Conservation (phyloP, 768 basidiomycete genomes). For the Pleurotus djamor region DNA sequence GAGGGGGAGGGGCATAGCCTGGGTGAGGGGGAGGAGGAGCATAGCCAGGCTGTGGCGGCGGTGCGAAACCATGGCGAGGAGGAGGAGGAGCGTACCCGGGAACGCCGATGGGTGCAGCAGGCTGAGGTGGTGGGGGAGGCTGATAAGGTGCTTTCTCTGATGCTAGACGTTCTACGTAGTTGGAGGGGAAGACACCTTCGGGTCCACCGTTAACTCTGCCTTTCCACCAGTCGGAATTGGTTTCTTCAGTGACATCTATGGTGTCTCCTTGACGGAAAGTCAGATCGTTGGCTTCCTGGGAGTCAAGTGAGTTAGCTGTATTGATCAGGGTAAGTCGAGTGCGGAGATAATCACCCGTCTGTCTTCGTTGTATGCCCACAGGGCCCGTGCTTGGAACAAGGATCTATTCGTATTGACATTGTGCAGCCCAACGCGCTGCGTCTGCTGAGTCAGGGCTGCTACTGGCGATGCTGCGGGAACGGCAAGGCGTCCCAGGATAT, state of each 20-base stretch:
- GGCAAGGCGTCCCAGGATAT: constrained; percentile 45
- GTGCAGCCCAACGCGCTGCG: constrained; percentile 7
- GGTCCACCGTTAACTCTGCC: constrained; percentile 60
- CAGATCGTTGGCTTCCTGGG: constrained; percentile 70
- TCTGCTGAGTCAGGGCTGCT: constrained; percentile 10
- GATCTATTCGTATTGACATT: constrained; percentile 15
- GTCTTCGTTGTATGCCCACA: constrained; percentile 67
- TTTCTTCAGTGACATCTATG: constrained; percentile 71
- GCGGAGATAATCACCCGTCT: constrained; percentile 31
- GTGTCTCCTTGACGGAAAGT: constrained; percentile 71
- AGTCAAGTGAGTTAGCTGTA: background rate
- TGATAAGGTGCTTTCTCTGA: constrained; percentile 7
- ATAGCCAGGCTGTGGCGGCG: constrained; percentile 11
- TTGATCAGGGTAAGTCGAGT: background rate
- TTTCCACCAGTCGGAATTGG: constrained; percentile 85
- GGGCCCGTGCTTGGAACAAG: constrained; percentile 44
- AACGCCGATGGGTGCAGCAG: constrained; percentile 10
- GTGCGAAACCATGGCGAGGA: constrained; percentile 1
- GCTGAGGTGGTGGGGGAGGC: constrained; percentile 9
- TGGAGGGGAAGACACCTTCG: constrained; percentile 70
- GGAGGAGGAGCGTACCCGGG: constrained; percentile 3
- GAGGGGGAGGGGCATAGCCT: constrained; percentile 15
- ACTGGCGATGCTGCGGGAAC: constrained; percentile 11
- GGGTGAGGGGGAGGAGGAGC: constrained; percentile 8
- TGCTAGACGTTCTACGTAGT: constrained; percentile 59